Conservation (phyloP, 1,284 basidiomycete genomes). For the Heterobasidion irregulare region DNA sequence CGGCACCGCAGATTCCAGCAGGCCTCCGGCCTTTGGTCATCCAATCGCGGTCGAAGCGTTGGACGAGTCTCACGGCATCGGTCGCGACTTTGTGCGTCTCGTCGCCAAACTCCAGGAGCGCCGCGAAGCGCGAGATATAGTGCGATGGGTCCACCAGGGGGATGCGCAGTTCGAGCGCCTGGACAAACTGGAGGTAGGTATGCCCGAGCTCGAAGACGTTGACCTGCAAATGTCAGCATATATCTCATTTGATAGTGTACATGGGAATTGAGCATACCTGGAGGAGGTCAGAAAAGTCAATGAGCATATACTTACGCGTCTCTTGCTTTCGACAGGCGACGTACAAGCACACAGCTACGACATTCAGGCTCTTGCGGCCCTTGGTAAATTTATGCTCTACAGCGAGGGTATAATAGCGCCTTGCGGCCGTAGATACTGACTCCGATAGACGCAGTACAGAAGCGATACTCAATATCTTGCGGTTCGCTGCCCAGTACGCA, state of each 20-base stretch:
- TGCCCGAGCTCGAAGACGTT: constrained; percentile 98
- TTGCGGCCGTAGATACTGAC: constrained; percentile 74
- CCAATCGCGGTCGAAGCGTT: constrained; percentile 96
- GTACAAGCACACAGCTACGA: constrained; percentile 94
- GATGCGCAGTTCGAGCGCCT: constrained; percentile 81
- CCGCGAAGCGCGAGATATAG: constrained; percentile 94
- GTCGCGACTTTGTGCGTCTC: constrained; percentile 88
- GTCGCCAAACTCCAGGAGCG: constrained; percentile 95
- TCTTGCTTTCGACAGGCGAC: constrained; percentile 91
- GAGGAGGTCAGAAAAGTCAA: constrained; percentile 92
- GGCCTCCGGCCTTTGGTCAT: constrained; percentile 93
- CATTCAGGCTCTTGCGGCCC: constrained; percentile 87
- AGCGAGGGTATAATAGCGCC: constrained; percentile 87
- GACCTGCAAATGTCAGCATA: constrained; percentile 43
- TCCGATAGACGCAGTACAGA: constrained; percentile 74
- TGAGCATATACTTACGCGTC: constrained; percentile 91
- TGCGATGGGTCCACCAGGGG: constrained; percentile 94
- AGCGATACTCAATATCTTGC: constrained; percentile 78
- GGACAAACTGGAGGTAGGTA: constrained; percentile 91
- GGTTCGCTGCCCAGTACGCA: constrained; percentile 46
- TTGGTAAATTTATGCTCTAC: constrained; percentile 93
- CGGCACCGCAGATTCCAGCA: constrained; percentile 96
- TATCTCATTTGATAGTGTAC: neutral
- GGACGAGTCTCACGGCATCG: constrained; percentile 90
- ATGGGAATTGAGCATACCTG: constrained; percentile 40